Base-by-base conservation (phyloP, 371 early-diverging fungal species). In the Catenaria anguillulae region DNA sequence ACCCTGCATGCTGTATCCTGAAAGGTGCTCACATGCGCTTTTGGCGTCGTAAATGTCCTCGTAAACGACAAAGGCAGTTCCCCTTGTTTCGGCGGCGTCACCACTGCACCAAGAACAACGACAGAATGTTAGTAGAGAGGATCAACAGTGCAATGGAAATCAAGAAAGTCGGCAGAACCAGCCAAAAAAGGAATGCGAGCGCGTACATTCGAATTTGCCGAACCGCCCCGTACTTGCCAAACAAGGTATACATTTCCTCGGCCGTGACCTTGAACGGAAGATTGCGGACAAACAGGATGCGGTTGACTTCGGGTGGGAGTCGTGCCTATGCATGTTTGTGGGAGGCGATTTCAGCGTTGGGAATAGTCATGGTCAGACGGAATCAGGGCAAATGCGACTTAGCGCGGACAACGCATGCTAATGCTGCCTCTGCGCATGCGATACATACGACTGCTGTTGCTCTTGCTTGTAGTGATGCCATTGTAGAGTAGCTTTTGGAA, bases 1-100 rank as follows among this genome's bases (percentile, higher is more conserved):
- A 4, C 93, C 93, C 76, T 90, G 82, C 62, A 97, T 86, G 67
- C 95, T 95, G 76, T 92, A 95, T 54, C 96, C 96, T 60, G 86
- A 85, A 37, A 95, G 68, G 66, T 93, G 93, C 60, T 94, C 94
- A 68, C 92, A 92, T 0, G 98, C 98, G 33, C 87, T 85, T 70
- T 94, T 93, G 37, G 97, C 95, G 68, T 95, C 94, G 66, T 85
- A 91, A n/a, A 97, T 92, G 61, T 95, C 96, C 64, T 95, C 94
- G 66, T 93, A 97, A 42, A 92, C 85, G 26, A 97, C 94, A 74
- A 88, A 96, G 26, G 93, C 97, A 24, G 93, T 92, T 55, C 97
- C 97, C 60, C 83, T 75, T 2, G 98, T 96, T 62, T 91, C 91
- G 42, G 75, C 72, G 24, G 84, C 84, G 61, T 80, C 88, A 15